Evolutionary conservation across 768 basidiomycete genomes (phyloP).

Genomic region (Kwoniella heveanensis): DNA sequence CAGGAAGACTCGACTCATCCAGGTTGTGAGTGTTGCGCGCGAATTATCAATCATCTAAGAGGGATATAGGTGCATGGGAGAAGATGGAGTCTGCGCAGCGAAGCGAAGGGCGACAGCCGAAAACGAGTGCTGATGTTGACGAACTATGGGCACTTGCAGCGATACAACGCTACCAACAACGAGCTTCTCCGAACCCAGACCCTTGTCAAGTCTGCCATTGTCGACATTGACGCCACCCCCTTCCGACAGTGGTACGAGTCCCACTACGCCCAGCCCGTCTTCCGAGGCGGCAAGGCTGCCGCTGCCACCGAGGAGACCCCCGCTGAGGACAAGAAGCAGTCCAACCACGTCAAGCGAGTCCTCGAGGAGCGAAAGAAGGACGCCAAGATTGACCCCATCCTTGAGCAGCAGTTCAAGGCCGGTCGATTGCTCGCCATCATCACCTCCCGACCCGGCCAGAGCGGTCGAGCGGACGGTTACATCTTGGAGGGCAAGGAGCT

Average conservation of each 20-base stretch:
- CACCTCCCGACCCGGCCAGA: constrained; percentile 94
- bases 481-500: constrained; percentile 98
- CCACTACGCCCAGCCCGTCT: constrained; percentile 93
- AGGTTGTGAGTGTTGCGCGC: constrained; percentile 73
- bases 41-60: too few relatives aligned
- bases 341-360: constrained; percentile 84
- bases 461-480: constrained; percentile 94
- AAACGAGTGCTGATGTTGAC: too few relatives aligned
- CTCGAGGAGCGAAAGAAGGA: constrained; percentile 91
- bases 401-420: constrained; percentile 87
- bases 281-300: constrained; percentile 70
- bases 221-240: constrained; percentile 96
- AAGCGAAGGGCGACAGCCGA: too few relatives aligned
- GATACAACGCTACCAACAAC: constrained; percentile 99
- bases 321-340: constrained; percentile 69
- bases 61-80: too few relatives aligned
- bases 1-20: constrained; percentile 91
- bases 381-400: constrained; percentile 84
- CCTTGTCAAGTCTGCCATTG: constrained; percentile 92
- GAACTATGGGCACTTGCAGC: too few relatives aligned
- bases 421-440: constrained; percentile 93
- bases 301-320: constrained; percentile 31
- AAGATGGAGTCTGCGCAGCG: too few relatives aligned
- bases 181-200: constrained; percentile 99
- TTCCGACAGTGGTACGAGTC: constrained; percentile 99